Percentiles rank a stretch among this genome's conserved stretches.
phyloP scores from a whole-genome alignment of 73 alveolate genomes.

The Tetrahymena thermophila region DNA sequence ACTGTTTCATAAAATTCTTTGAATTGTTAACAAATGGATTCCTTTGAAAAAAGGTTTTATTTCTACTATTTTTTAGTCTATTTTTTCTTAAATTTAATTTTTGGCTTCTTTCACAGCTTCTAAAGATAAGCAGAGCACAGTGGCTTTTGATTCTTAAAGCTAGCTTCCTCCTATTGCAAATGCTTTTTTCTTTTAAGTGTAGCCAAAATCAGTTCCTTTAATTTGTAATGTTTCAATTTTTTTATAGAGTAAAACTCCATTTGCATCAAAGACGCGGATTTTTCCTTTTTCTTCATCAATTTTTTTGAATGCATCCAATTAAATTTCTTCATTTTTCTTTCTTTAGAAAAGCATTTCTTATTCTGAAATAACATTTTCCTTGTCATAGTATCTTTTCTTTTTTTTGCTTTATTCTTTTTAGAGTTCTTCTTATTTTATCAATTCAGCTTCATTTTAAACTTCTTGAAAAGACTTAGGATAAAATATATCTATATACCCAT shows the following conservation, averaged over 20 bases:
- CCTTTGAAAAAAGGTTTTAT: background rate
- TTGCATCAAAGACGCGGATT: background rate
- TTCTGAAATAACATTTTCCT: background rate
- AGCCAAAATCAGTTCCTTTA: background rate
- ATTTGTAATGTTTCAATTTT: background rate
- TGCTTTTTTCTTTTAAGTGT: background rate
- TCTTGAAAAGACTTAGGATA: background rate
- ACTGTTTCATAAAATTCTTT: background rate
- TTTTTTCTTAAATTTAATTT: background rate
- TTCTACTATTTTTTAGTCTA: background rate
- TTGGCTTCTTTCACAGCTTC: background rate
- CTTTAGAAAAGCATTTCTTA: background rate
- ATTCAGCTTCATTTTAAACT: background rate
- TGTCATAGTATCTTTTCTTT: background rate
- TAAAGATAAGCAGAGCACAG: background rate
- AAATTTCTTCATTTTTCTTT: background rate
- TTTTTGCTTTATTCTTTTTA: background rate
- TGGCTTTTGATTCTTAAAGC: background rate
- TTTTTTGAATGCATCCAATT: background rate
- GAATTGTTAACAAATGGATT: background rate
- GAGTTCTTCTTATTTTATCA: background rate
- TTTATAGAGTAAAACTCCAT: background rate
- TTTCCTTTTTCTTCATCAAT: background rate
- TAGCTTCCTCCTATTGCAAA: background rate
- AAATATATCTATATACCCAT: background rate